These are phyloP conservation scores for Penicillium mononematosum DNA, from an alignment of 495 filamentous ascomycete species.

Conservation along the genomic window DNA sequence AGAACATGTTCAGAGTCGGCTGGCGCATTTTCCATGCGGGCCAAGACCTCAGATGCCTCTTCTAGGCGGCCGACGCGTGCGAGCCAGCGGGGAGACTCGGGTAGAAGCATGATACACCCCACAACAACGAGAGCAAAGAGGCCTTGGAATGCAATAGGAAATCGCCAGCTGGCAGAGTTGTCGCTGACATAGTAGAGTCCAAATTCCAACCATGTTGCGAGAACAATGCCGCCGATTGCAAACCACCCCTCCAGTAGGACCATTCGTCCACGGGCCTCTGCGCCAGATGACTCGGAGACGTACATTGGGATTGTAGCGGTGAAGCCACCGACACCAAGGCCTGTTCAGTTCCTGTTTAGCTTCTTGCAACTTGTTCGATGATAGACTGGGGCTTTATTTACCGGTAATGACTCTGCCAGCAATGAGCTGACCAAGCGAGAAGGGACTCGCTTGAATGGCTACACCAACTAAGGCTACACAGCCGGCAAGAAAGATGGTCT, in stretches of 20 bases:
- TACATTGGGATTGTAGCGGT: conserved; percentile 52
- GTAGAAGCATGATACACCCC: conserved; percentile 52
- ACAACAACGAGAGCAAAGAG: conserved; percentile 56
- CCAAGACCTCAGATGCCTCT: conserved; percentile 57
- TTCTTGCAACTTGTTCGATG: background rate
- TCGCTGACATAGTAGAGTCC: conserved; percentile 56
- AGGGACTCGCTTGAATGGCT: conserved; percentile 23
- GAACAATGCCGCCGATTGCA: conserved; percentile 60
- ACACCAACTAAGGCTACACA: conserved; percentile 22
- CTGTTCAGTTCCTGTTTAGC: conserved; percentile 32
- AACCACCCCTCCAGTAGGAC: conserved; percentile 65
- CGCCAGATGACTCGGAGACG: conserved; percentile 64
- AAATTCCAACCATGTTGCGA: conserved; percentile 61
- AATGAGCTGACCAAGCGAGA: conserved; percentile 27
- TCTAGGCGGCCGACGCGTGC: conserved; percentile 55
- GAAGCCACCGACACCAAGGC: conserved; percentile 60
- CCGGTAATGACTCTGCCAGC: conserved; percentile 25
- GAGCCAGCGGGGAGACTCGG: conserved; percentile 66
- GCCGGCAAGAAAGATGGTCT: conserved; percentile 33
- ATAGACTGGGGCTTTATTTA: background rate
- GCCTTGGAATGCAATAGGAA: conserved; percentile 63
- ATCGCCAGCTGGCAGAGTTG: conserved; percentile 60
- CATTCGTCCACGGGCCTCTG: conserved; percentile 62
- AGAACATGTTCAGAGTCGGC: conserved; percentile 49
- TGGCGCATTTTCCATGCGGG: conserved; percentile 50